Evolutionary conservation across 345 rosid genomes (phyloP), one percentile per base, ranked within the genome.

Genomic region (Aurinia saxatilis): DNA sequence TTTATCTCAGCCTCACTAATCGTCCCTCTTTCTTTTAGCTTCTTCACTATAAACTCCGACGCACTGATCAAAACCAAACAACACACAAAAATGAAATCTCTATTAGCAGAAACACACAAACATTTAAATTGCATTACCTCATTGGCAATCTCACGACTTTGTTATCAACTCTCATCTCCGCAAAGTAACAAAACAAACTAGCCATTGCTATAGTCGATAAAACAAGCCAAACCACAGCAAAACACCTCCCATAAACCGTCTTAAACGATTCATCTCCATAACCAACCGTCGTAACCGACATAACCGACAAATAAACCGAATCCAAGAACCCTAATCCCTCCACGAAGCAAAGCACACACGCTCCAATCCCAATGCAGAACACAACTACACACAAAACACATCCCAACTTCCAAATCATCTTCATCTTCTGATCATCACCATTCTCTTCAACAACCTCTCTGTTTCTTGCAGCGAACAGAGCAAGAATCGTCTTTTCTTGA

Each of bases 21-120:
- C 77, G 73, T 83, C 38, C 85, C 87, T 86, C 75, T 79, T 56
- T 90, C 95, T 71, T 81, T 85, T 23, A 90, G 95, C 80, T 87
- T 83, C 78, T 65, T 80, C 47, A 85, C 58, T 9, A 87, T 79
- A 56, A 81, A 90, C 53, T 90, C 92, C 1, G 88, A 83, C 75
- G 83, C 86, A 53, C 97, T 84, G 47, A 31, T 6, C 34, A 39
- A 15, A 65, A 11, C 31, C 3, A 14, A 14, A 37, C 39, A 27
- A 6, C 83, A 31, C 35, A 35, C 18, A 12, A 59, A 33, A 19
- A 30, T 3, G 8, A 15, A 13, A 16, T 3, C 5, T 14, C n/a
- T n/a, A n/a, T n/a, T n/a, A 33, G 18, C 50, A 10, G 6, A 58
- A 11, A 16, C 10, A 8, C 1, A 7, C 8, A 4, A 12, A 30